Conservation (phyloP, 202 grass and related monocot genomes). For the Cymbopogon flexuosus region DNA sequence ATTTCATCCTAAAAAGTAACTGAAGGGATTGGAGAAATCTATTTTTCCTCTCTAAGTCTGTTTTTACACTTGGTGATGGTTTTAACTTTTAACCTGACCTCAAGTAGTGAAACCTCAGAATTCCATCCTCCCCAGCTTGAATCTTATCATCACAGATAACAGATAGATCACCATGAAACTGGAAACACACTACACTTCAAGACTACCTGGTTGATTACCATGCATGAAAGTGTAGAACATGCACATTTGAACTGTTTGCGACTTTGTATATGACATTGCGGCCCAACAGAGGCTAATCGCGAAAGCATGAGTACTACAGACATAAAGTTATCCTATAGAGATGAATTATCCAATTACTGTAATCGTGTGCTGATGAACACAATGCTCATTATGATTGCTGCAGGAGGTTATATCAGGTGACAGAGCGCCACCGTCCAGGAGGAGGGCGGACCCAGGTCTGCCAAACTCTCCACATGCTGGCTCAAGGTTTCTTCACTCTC, state of each 20-base stretch:
- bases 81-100: neutral
- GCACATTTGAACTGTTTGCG: neutral
- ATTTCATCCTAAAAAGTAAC: neutral
- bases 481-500: slow-evolving; percentile 34
- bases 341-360: neutral
- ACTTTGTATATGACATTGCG: neutral
- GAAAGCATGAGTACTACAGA: neutral
- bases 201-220: neutral
- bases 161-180: neutral
- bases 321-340: neutral
- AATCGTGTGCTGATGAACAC: neutral
- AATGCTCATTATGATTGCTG: neutral
- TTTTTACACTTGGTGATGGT: neutral
- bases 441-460: slow-evolving; percentile 30
- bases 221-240: neutral
- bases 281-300: no score
- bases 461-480: slow-evolving; percentile 23
- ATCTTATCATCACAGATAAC: neutral
- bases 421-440: slow-evolving; percentile 27
- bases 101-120: neutral
- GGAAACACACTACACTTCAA: neutral
- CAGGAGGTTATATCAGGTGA: slow-evolving; percentile 50
- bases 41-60: neutral
- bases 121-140: neutral
- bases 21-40: neutral